phyloP scores from a whole-genome alignment of 75 land plant species.

The Picea glauca region DNA sequence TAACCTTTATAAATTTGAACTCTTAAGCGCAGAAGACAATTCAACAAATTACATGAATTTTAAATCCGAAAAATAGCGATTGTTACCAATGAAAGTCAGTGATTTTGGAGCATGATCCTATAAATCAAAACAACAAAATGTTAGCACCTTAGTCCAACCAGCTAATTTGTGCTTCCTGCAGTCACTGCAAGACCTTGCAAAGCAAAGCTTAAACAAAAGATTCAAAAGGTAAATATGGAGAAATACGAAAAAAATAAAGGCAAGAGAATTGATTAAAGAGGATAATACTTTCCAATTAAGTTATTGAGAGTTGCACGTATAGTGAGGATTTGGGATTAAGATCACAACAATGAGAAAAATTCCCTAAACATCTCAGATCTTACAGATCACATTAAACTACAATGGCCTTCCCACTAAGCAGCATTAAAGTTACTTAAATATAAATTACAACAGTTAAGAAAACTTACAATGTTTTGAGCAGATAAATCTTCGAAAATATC shows the following conservation, averaged over 20 bases:
- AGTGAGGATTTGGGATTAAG: not conserved
- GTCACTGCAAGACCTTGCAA: not conserved
- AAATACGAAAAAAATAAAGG: not conserved
- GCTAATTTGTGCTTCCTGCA: not conserved
- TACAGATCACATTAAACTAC: not conserved
- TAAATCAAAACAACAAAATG: not conserved
- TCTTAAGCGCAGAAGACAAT: not conserved
- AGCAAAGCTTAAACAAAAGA: not conserved
- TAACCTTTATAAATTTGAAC: not conserved
- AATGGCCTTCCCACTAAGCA: not conserved
- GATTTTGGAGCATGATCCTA: not conserved
- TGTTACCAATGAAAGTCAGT: not conserved
- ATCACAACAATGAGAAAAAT: not conserved
- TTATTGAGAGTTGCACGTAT: not conserved
- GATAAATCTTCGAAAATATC: not conserved
- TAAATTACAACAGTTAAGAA: not conserved
- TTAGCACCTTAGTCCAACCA: not conserved
- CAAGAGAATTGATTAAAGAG: not conserved
- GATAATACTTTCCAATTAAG: not conserved
- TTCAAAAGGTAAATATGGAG: not conserved
- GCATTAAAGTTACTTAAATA: not conserved
- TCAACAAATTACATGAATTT: not conserved
- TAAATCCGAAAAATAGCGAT: not conserved
- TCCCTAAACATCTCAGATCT: not conserved
- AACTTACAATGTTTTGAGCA: conserved; percentile 1